Percentiles rank a stretch among this genome's conserved stretches.
These are phyloP conservation scores for Fragosphaeria purpurea DNA, from an alignment of 2,329 filamentous ascomycete genomes.

Conservation along the genomic window DNA sequence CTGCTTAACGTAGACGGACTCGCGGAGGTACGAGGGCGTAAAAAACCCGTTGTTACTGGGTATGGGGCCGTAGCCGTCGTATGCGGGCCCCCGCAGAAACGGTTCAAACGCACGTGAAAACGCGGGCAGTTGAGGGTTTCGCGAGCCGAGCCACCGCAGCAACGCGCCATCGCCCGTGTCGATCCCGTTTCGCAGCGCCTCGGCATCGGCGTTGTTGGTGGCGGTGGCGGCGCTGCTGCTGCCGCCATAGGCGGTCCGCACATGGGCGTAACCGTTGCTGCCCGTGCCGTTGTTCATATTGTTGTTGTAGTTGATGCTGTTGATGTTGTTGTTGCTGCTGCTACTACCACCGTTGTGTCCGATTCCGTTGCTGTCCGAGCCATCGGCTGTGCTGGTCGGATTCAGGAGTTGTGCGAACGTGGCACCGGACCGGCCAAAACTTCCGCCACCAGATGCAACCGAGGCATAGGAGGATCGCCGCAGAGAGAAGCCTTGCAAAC, in stretches of 20 bases:
- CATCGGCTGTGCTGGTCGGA: conserved; percentile 13
- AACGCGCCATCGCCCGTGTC: conserved; percentile 16
- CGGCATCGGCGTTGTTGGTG: conserved; percentile 7
- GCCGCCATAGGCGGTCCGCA: conserved; percentile 1
- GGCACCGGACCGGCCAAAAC: conserved; percentile 25
- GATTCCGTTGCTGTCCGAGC: conserved; percentile 9
- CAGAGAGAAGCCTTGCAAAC: conserved; percentile 21
- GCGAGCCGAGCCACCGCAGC: conserved; percentile 14
- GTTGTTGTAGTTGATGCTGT: background rate
- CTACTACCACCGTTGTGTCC: conserved; percentile 16
- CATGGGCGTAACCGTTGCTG: background rate
- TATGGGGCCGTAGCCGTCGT: conserved; percentile 11
- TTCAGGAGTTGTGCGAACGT: conserved; percentile 43
- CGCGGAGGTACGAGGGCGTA: conserved; percentile 71
- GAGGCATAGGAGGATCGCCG: conserved; percentile 33
- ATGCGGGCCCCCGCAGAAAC: conserved; percentile 26
- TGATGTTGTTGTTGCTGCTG: conserved; percentile 2
- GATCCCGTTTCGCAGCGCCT: conserved; percentile 21
- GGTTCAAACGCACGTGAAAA: conserved; percentile 45
- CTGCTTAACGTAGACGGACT: conserved; percentile 67
- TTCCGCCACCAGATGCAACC: conserved; percentile 28
- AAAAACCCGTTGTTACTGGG: conserved; percentile 49
- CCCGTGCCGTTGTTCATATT: background rate
- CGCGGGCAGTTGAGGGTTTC: conserved; percentile 28
- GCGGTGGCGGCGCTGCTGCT: background rate